Conservation (phyloP, 192 early-diverging fungal genomes). For the Oehlia diaphana region DNA sequence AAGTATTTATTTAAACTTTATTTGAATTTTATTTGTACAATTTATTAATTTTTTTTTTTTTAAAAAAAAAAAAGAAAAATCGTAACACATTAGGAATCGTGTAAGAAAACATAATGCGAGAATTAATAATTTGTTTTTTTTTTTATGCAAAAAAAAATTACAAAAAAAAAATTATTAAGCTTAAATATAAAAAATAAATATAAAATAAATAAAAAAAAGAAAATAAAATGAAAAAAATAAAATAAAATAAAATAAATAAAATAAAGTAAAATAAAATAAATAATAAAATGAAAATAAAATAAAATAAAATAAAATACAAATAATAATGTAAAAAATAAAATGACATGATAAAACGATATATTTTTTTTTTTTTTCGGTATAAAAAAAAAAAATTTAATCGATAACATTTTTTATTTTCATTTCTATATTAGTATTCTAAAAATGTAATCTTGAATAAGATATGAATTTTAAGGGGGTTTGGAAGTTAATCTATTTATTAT, state of each 20-base stretch:
- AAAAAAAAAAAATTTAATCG: background rate
- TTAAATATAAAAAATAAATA: background rate
- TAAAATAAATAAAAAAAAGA: background rate
- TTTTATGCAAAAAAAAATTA: background rate
- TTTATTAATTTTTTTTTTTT: background rate
- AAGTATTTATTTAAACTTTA: background rate
- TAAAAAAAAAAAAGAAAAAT: too few species aligned
- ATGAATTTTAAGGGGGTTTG: background rate
- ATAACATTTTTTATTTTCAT: background rate
- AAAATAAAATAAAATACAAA: too few species aligned
- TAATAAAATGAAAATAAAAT: too few species aligned
- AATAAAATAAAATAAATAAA: too few species aligned
- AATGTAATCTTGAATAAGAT: background rate
- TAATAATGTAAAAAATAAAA: too few species aligned
- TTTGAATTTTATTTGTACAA: background rate
- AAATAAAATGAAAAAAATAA: too few species aligned
- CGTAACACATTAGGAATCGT: background rate
- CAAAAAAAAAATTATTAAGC: background rate
- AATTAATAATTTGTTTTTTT: background rate
- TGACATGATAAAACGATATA: too few species aligned
- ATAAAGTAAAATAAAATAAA: too few species aligned
- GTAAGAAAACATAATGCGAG: background rate
- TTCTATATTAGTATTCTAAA: background rate
- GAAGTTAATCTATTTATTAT: background rate
- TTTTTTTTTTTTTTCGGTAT: too few species aligned